These are phyloP conservation scores for Arachis hypogaea DNA, from an alignment of 306 rosid species.

Conservation along the genomic window DNA sequence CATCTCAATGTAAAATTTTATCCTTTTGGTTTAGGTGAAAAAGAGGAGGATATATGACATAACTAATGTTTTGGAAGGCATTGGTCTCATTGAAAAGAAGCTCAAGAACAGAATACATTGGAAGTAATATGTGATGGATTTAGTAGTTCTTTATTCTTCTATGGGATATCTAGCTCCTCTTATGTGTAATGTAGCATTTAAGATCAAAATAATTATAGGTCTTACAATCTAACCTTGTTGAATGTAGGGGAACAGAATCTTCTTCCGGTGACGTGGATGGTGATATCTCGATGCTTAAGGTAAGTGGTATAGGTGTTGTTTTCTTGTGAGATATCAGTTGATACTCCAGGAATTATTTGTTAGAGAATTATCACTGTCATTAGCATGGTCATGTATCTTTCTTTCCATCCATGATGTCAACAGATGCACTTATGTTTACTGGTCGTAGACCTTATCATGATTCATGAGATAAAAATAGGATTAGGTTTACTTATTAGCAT, in stretches of 20 bases:
- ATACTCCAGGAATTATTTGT: slow-evolving; percentile 16
- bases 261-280: slow-evolving; percentile 74
- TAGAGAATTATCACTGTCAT: slow-evolving; percentile 32
- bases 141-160: slow-evolving; percentile 20
- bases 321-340: slow-evolving; percentile 29
- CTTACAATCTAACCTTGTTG: slow-evolving; percentile 45
- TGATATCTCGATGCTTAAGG: slow-evolving; percentile 79
- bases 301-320: slow-evolving; percentile 30
- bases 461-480: slow-evolving; percentile 22
- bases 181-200: slow-evolving; percentile 29
- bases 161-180: slow-evolving; percentile 29
- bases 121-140: slow-evolving; percentile 69
- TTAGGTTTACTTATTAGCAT: slow-evolving; percentile 21
- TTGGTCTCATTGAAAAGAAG: slow-evolving; percentile 98
- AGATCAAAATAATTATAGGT: slow-evolving; percentile 33
- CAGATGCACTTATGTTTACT: slow-evolving; percentile 1
- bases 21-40: slow-evolving; percentile 68
- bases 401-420: slow-evolving; percentile 8
- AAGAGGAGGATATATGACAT: slow-evolving; percentile 99
- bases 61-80: slow-evolving; percentile 98
- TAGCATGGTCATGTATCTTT: slow-evolving; percentile 13
- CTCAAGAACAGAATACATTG: slow-evolving; percentile 92
- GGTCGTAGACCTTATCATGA: slow-evolving; percentile 14
- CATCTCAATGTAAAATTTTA: slow-evolving; percentile 39
- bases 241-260: slow-evolving; percentile 81